Evolutionary conservation across 352 stramenopile species (phyloP), one percentile per base, ranked within the genome.

Genomic region (Pythium biforme): DNA sequence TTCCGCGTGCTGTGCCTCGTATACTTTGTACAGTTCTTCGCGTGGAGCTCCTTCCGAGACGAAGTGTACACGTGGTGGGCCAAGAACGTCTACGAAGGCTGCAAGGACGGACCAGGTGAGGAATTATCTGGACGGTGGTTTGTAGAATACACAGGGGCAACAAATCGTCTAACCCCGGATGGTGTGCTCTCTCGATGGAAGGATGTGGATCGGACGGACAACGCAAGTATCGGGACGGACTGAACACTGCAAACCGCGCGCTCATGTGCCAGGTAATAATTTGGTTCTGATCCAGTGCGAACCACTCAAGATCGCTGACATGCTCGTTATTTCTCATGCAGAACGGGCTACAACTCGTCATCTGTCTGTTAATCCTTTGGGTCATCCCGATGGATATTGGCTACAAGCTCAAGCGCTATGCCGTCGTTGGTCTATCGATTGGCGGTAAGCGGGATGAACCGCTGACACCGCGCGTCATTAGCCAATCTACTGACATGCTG

Each of bases 21-120:
- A 22, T 75, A 90, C 49, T 88, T 90, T 41, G 70, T 90, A 8
- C 68, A 89, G n/a, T 89, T 75, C 63, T 90, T 88, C 40, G 81
- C 81, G 11, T 92, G 81, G 81, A 76, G 73, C 20, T 73, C 79
- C n/a, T 92, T 92, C 27, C 80, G 81, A 43, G 78, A 88, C 56
- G 78, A 89, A 59, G 79, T 80, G 40, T 92, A 83, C 61, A 74
- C 77, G 40, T 92, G 83, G 83, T 92, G 83, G 83, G 79, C 76
- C 7, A 73, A 72, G 15, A 76, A 87, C 50, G 83, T 92, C 4
- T 92, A 88, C 60, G 47, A 59, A 29, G 83, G 83, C 26, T 92
- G 83, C 76, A 90, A 86, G 37, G 50, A 77, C 29, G 55, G 62
- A 53, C 69, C 40, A 26, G 64, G 52, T 66, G 25, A 22, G 53